A percentile compares a stretch with the other conserved stretches of the same genome.
These are phyloP conservation scores for Crithidia thermophila DNA, from an alignment of 208 protist genomes.

Conservation along the genomic window DNA sequence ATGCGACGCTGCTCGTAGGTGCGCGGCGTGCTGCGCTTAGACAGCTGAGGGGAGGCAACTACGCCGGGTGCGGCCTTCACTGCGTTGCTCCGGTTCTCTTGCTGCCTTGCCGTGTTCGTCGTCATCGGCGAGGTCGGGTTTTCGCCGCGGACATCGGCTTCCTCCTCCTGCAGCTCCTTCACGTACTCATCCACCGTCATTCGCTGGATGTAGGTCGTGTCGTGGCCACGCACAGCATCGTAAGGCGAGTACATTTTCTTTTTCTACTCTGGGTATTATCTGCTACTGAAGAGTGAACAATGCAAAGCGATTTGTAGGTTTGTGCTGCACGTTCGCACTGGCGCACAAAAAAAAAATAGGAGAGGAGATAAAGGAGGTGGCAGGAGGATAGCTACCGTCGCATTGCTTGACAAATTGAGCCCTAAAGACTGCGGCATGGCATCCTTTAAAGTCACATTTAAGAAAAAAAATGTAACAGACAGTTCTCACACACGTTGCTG, in stretches of 20 bases:
- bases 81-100: not conserved
- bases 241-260: slow-evolving; percentile 58
- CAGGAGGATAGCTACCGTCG: too few relatives aligned
- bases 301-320: not conserved
- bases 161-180: slow-evolving; percentile 55
- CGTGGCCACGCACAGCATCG: slow-evolving; percentile 72
- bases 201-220: slow-evolving; percentile 69
- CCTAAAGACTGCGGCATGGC: too few relatives aligned
- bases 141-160: slow-evolving; percentile 17
- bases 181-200: slow-evolving; percentile 72
- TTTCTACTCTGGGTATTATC: not conserved
- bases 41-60: not conserved
- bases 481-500: too few relatives aligned
- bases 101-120: not conserved
- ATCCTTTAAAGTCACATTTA: too few relatives aligned
- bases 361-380: too few relatives aligned
- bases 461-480: too few relatives aligned
- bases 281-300: not conserved
- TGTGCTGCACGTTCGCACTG: too few relatives aligned
- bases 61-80: not conserved
- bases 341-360: too few relatives aligned
- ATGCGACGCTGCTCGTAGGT: slow-evolving; percentile 44
- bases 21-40: not conserved
- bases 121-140: slow-evolving; percentile 3
- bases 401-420: too few relatives aligned